These are phyloP conservation scores for Silene noctiflora DNA, from an alignment of 179 eudicot genomes.

Conservation along the genomic window DNA sequence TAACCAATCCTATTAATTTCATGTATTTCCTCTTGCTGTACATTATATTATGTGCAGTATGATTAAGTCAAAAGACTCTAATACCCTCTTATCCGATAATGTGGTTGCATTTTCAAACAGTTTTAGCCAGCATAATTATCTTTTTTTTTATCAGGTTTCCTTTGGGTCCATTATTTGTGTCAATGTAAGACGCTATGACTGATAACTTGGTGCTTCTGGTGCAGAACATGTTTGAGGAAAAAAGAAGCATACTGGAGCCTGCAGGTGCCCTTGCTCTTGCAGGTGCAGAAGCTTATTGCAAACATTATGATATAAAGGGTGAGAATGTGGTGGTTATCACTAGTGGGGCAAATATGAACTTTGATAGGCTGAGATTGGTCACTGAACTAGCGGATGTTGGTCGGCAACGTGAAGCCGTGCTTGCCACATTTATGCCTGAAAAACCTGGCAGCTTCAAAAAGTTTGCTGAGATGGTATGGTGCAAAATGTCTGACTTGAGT, in stretches of 20 bases:
- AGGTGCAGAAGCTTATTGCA: slow-evolving; percentile 99
- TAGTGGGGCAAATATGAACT: slow-evolving; percentile 98
- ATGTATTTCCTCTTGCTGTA: no score
- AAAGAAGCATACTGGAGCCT: slow-evolving; percentile 93
- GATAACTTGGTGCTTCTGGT: slow-evolving; percentile 13
- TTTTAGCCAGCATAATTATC: background rate
- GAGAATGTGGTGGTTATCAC: slow-evolving; percentile 80
- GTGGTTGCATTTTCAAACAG: background rate
- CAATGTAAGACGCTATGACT: background rate
- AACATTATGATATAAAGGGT: slow-evolving; percentile 78
- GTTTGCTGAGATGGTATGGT: slow-evolving; percentile 70
- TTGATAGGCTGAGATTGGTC: slow-evolving; percentile 86
- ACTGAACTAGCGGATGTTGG: slow-evolving; percentile 98
- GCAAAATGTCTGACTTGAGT: no score
- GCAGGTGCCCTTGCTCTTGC: slow-evolving; percentile 99
- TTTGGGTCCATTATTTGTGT: background rate
- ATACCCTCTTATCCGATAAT: no score
- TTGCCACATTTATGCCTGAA: slow-evolving; percentile 90
- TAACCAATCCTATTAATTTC: no score
- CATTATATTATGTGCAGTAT: no score
- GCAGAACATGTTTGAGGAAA: slow-evolving; percentile 99
- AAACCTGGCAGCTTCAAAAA: slow-evolving; percentile 80
- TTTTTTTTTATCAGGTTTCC: background rate
- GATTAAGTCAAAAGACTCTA: no score
- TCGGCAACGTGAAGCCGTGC: slow-evolving; percentile 92